Conservation (phyloP, 192 early-diverging fungal species). For the Coemansia sp. region DNA sequence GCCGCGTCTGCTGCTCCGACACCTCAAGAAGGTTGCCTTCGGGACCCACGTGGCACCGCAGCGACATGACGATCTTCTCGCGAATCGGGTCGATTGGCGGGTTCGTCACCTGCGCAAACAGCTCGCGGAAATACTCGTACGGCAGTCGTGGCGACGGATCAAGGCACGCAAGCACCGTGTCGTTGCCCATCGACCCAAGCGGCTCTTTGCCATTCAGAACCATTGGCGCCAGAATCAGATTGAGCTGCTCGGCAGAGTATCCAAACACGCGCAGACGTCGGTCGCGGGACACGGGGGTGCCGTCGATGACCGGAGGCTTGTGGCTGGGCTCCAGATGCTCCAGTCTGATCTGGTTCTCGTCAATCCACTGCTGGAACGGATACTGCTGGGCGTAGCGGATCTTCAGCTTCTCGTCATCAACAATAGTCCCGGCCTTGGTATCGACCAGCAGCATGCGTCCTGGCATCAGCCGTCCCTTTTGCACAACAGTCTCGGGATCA, state of each 20-base stretch:
- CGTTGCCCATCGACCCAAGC: slow-evolving; percentile 98
- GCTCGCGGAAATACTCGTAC: slow-evolving; percentile 97
- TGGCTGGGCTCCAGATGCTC: slow-evolving; percentile 54
- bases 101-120: slow-evolving; percentile 98
- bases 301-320: slow-evolving; percentile 59
- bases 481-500: slow-evolving; percentile 73
- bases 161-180: slow-evolving; percentile 92
- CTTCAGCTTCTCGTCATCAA: slow-evolving; percentile 91
- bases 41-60: slow-evolving; percentile 91
- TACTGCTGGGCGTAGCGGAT: slow-evolving; percentile 65
- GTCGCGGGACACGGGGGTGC: slow-evolving; percentile 66
- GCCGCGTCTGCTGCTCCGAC: slow-evolving; percentile 71
- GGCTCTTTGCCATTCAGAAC: slow-evolving; percentile 90
- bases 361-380: slow-evolving; percentile 85
- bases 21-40: slow-evolving; percentile 93
- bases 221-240: slow-evolving; percentile 88
- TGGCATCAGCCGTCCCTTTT: slow-evolving; percentile 94
- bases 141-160: slow-evolving; percentile 81
- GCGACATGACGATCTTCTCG: slow-evolving; percentile 97
- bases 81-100: slow-evolving; percentile 99
- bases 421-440: slow-evolving; percentile 83
- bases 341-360: slow-evolving; percentile 77
- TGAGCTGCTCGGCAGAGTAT: slow-evolving; percentile 91
- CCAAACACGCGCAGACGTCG: slow-evolving; percentile 84
- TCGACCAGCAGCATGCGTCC: slow-evolving; percentile 98